Conservation (phyloP, 2,329 filamentous ascomycete genomes). For the Talaromyces pinophilus region DNA sequence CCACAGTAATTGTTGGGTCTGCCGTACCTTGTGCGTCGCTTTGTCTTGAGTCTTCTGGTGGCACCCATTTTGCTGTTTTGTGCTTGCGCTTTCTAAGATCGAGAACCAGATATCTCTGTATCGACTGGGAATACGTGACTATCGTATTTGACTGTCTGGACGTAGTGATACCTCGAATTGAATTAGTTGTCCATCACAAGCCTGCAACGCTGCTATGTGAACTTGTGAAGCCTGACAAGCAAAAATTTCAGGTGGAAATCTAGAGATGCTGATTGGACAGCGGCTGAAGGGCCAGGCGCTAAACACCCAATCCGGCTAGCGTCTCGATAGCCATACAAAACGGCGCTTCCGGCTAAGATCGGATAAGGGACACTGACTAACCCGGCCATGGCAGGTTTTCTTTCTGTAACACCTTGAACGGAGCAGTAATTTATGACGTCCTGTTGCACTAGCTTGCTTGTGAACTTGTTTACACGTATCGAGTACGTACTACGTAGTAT, state of each 20-base stretch:
- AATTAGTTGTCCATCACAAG: neutral
- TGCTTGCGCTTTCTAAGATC: neutral
- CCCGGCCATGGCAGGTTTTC: conserved; percentile 10
- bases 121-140: neutral
- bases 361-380: conserved; percentile 10
- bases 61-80: conserved; percentile 62
- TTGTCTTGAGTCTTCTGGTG: conserved; percentile 68
- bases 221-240: neutral
- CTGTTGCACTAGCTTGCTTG: conserved; percentile 25
- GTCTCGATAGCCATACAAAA: neutral
- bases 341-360: conserved; percentile 19
- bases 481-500: neutral
- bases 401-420: neutral
- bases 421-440: conserved; percentile 36
- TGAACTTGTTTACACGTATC: neutral
- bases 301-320: neutral
- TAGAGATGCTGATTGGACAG: conserved; percentile 26
- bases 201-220: neutral
- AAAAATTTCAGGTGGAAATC: conserved; percentile 14
- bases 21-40: conserved; percentile 67
- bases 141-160: too few species aligned
- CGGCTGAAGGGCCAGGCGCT: conserved; percentile 20
- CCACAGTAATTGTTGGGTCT: neutral
- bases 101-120: conserved; percentile 20
- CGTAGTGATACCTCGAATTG: neutral